Evolutionary conservation across 805 yeast species (phyloP).

Genomic region (Candida montana): DNA sequence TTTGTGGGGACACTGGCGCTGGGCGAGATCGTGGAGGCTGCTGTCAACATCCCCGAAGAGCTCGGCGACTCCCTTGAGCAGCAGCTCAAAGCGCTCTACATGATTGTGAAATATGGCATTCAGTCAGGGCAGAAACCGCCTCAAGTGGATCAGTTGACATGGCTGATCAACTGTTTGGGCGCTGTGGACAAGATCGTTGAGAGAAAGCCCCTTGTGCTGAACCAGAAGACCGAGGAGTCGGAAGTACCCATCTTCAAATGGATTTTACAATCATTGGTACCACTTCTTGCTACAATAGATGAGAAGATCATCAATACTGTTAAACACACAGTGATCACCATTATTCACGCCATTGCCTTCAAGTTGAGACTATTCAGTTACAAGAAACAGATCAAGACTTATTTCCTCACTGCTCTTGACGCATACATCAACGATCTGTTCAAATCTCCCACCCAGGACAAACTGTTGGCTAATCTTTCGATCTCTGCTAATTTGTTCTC

Average conservation of each 20-base stretch:
- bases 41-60: constrained; percentile 1
- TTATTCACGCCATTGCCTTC: constrained; percentile 17
- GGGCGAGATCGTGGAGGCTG: constrained; percentile 10
- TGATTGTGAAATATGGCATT: constrained; percentile 22
- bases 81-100: constrained; percentile 15
- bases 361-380: constrained; percentile 18
- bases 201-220: constrained; percentile 17
- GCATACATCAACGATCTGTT: constrained; percentile 11
- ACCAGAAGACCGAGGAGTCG: constrained; percentile 8
- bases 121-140: constrained; percentile 7
- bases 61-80: constrained; percentile 18
- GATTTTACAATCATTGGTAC: constrained; percentile 19
- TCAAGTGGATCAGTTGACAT: constrained; percentile 6
- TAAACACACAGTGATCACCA: constrained; percentile 18
- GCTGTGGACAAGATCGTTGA: constrained; percentile 22
- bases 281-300: constrained; percentile 13
- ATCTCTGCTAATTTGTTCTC: constrained; percentile 20
- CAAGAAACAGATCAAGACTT: constrained; percentile 15
- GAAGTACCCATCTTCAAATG: constrained; percentile 14
- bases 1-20: constrained; percentile 13
- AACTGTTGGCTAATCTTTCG: constrained; percentile 12
- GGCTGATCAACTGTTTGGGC: constrained; percentile 17
- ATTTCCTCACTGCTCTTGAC: constrained; percentile 14
- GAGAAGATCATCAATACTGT: constrained; percentile 14
- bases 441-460: constrained; percentile 12